phyloP scores from a whole-genome alignment of 345 rosid species.

The Populus nigra region DNA sequence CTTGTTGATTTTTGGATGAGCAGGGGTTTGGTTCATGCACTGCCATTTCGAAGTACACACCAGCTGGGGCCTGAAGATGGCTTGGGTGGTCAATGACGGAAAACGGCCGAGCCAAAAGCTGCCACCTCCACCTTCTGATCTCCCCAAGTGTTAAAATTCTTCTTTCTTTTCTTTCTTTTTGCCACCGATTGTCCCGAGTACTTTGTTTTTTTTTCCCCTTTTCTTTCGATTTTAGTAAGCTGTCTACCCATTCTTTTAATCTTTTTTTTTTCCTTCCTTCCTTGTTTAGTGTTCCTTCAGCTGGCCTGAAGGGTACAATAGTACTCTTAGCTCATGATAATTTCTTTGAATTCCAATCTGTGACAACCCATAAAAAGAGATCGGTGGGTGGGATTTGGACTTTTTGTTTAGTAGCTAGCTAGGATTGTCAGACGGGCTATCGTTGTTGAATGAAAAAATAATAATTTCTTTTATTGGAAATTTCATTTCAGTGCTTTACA shows the following conservation, averaged over 20 bases:
- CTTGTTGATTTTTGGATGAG: neutral
- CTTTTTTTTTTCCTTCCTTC: neutral
- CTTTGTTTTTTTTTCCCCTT: neutral
- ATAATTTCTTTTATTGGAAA: too few species aligned
- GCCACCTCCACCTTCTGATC: slow-evolving; percentile 54
- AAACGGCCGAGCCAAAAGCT: slow-evolving; percentile 40
- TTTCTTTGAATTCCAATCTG: too few species aligned
- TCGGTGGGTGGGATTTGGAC: too few species aligned
- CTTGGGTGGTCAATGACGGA: slow-evolving; percentile 52
- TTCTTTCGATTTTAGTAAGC: neutral
- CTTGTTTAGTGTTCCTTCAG: neutral
- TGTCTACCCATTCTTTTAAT: neutral
- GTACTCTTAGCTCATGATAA: too few species aligned
- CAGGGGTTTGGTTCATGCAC: slow-evolving; percentile 50
- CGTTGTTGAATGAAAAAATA: too few species aligned
- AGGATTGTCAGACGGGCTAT: too few species aligned
- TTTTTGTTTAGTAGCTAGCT: too few species aligned
- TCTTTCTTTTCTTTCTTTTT: neutral
- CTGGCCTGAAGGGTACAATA: neutral
- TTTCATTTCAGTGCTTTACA: too few species aligned
- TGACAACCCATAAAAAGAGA: too few species aligned
- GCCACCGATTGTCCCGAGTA: neutral
- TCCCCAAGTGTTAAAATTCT: slow-evolving; percentile 40
- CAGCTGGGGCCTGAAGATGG: slow-evolving; percentile 65
- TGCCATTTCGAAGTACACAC: slow-evolving; percentile 56